phyloP scores from a whole-genome alignment of 106 monocot species.

The Dioscorea zingiberensis region DNA sequence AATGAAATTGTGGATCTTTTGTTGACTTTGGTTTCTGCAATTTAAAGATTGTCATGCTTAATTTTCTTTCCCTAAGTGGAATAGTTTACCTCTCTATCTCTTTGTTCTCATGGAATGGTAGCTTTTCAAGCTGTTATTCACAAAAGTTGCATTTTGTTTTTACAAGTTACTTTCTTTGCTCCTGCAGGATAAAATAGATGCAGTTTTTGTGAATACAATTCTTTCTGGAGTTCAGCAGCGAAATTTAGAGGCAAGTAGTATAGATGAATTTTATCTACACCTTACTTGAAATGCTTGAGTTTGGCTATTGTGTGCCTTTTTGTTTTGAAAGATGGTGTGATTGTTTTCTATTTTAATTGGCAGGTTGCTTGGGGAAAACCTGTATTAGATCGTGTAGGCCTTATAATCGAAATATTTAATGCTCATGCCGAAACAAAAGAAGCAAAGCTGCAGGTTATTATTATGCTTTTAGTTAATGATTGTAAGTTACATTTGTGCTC shows the following conservation, averaged over 20 bases:
- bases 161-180: background rate
- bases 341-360: slow-evolving; percentile 2
- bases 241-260: slow-evolving; percentile 74
- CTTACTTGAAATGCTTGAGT: background rate
- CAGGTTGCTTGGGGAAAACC: slow-evolving; percentile 84
- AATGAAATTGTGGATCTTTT: too few species aligned
- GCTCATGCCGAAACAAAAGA: slow-evolving; percentile 99
- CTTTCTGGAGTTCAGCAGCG: slow-evolving; percentile 96
- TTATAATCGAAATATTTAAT: slow-evolving; percentile 97
- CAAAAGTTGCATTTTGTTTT: background rate
- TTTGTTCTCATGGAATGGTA: background rate
- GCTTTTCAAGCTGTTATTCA: too few species aligned
- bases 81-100: background rate
- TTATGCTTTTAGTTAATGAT: background rate
- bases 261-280: background rate
- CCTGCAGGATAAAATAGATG: slow-evolving; percentile 64
- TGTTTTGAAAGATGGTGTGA: too few species aligned
- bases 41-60: too few species aligned
- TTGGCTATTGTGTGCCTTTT: background rate
- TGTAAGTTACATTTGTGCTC: too few species aligned
- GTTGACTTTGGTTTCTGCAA: too few species aligned
- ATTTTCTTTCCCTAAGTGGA: too few species aligned
- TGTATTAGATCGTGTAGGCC: slow-evolving; percentile 86
- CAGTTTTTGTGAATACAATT: slow-evolving; percentile 85
- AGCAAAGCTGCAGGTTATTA: slow-evolving; percentile 87